Conservation (phyloP, 31 red algal genomes). For the Bonnemaisonia californica region DNA sequence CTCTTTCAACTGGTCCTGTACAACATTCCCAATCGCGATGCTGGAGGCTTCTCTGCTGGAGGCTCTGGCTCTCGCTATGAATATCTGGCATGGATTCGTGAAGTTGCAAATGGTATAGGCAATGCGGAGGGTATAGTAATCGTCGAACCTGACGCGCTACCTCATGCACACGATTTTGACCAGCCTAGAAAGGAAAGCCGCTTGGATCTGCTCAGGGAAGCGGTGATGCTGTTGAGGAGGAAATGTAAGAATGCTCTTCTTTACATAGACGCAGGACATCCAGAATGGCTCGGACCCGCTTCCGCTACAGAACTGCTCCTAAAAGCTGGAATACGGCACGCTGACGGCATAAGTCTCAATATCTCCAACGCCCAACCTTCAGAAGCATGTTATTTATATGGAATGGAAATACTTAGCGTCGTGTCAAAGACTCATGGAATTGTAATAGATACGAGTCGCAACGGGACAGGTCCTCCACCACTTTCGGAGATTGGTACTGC, state of each 20-base stretch:
- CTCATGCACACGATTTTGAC: constrained; percentile 15
- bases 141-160: constrained; percentile 55
- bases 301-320: constrained; percentile 25
- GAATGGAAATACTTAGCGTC: constrained; percentile 23
- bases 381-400: constrained; percentile 45
- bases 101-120: constrained; percentile 33
- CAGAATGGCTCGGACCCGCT: constrained; percentile 25
- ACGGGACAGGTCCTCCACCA: constrained; percentile 56
- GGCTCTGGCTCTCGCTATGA: constrained; percentile 25
- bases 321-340: constrained; percentile 34
- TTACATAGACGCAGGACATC: constrained; percentile 58
- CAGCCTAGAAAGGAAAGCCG: constrained; percentile 14
- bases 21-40: constrained; percentile 61
- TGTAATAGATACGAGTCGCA: constrained; percentile 54
- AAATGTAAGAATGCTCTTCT: constrained; percentile 40
- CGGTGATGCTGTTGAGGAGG: not conserved
- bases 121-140: constrained; percentile 33
- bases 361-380: constrained; percentile 36
- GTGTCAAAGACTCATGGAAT: constrained; percentile 46
- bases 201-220: constrained; percentile 40
- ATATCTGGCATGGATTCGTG: constrained; percentile 45
- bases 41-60: constrained; percentile 53
- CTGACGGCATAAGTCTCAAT: constrained; percentile 52
- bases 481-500: constrained; percentile 25
- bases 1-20: constrained; percentile 55